A percentile compares a stretch with the other conserved stretches of the same genome.
phyloP scores from a whole-genome alignment of 495 filamentous ascomycete genomes.

The Immersiella caudata region DNA sequence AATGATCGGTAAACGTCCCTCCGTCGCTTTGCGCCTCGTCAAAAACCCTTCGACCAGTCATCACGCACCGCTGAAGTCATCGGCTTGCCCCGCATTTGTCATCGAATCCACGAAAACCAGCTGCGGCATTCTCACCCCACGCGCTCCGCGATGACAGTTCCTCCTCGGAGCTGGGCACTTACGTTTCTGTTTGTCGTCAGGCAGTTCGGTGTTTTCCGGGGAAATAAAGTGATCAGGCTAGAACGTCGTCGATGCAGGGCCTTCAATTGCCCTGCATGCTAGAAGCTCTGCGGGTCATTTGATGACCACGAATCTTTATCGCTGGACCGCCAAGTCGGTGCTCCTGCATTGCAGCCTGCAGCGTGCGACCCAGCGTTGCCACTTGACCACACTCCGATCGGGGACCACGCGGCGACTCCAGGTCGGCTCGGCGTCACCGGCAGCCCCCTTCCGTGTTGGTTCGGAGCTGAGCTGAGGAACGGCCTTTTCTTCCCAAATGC shows the following conservation, averaged over 20 bases:
- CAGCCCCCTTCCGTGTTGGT: background rate
- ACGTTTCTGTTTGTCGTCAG: constrained; percentile 1
- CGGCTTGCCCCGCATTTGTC: background rate
- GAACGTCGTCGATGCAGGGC: background rate
- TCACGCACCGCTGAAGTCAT: background rate
- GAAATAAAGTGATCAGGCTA: background rate
- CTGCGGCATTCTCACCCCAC: background rate
- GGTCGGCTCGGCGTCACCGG: background rate
- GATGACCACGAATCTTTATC: background rate
- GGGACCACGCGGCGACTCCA: background rate
- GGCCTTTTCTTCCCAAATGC: background rate
- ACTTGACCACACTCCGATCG: background rate
- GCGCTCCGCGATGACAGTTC: background rate
- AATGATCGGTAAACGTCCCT: constrained; percentile 3
- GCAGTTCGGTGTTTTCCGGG: background rate
- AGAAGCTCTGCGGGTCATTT: background rate
- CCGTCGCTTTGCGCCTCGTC: background rate
- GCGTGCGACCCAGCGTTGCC: background rate
- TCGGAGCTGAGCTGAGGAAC: background rate
- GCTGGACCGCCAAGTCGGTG: background rate
- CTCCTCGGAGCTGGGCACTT: background rate
- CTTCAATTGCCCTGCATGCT: background rate
- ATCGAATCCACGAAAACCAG: background rate
- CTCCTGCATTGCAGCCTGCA: background rate
- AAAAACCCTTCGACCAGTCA: background rate